Conservation (phyloP, 352 stramenopile species). For the Aphanomyces euteiches region DNA sequence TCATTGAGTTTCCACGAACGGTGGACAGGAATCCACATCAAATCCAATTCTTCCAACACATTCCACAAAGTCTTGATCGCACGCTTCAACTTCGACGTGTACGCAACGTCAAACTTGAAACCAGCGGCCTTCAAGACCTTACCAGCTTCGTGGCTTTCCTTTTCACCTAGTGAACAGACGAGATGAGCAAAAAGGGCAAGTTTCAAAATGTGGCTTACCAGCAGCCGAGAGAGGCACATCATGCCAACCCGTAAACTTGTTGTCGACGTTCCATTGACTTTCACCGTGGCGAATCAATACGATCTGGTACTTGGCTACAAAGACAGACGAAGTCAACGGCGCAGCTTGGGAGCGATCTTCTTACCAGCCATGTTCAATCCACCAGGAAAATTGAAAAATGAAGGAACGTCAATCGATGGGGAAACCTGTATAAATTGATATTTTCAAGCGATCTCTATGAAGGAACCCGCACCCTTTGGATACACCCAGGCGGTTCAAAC, state of each 20-base stretch:
- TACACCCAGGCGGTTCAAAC: no score
- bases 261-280: constrained; percentile 97
- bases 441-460: not conserved
- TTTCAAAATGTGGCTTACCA: constrained; percentile 22
- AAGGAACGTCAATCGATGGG: constrained; percentile 6
- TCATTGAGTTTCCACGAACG: constrained; percentile 97
- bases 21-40: constrained; percentile 96
- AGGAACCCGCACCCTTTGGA: no score
- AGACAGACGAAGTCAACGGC: not conserved
- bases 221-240: constrained; percentile 91
- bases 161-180: constrained; percentile 40
- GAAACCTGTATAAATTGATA: constrained; percentile 16
- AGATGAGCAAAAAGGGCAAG: not conserved
- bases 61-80: constrained; percentile 97
- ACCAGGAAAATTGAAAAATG: not conserved
- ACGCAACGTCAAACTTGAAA: constrained; percentile 93
- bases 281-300: constrained; percentile 94
- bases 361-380: constrained; percentile 6
- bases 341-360: not conserved
- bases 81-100: constrained; percentile 96
- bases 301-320: constrained; percentile 80
- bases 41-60: constrained; percentile 94
- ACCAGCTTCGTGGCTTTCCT: constrained; percentile 93
- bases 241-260: constrained; percentile 98
- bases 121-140: constrained; percentile 91